Base-by-base conservation (phyloP, 257 asterid genomes). In the Salvia hispanica region DNA sequence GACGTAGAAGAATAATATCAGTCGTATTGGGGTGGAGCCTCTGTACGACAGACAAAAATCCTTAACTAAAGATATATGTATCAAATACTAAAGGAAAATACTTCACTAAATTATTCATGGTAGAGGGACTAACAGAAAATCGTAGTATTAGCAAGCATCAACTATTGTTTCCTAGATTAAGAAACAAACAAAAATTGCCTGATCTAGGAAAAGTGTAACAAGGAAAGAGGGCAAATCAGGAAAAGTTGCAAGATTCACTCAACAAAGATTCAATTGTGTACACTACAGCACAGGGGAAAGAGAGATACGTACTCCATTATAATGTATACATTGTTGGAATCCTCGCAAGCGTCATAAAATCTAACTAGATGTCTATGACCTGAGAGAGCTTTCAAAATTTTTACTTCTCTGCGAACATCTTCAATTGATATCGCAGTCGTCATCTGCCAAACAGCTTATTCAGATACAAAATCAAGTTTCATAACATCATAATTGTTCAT, bases 391-490 rank as follows among this genome's bases (percentile, higher is more conserved):
- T 82, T 90, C 88, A 92, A 84, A 66, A 92, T 89, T 80, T 86
- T 92, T 77, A 92, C 98, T 82, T 92, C 98, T 76, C 97, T 76
- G 72, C 98, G 88, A 67, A 92, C 97, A 76, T 92, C 98, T 83
- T 92, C 98, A 45, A 92, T 89, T 42, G 96, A 86, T 67, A 92
- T 84, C 42, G 98, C 95, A 28, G 98, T 92, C 15, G 93, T 86
- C 98, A 92, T 89, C 98, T 92, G 95, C 74, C 80, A 81, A 63
- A 80, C 74, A 72, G 54, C 34, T 46, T 56, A 61, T 58, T 80
- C 50, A 70, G 83, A 62, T 64, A 64, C 45, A 71, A 71, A 53
- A 64, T 57, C 67, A 46, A 52, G 42, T 56, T 51, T 10, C 52
- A 64, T 60, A 16, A 15, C 39, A 62, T 28, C 64, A 63, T 37